phyloP scores from a whole-genome alignment of 768 basidiomycete species.

The Pleurotus citrinopileatus region DNA sequence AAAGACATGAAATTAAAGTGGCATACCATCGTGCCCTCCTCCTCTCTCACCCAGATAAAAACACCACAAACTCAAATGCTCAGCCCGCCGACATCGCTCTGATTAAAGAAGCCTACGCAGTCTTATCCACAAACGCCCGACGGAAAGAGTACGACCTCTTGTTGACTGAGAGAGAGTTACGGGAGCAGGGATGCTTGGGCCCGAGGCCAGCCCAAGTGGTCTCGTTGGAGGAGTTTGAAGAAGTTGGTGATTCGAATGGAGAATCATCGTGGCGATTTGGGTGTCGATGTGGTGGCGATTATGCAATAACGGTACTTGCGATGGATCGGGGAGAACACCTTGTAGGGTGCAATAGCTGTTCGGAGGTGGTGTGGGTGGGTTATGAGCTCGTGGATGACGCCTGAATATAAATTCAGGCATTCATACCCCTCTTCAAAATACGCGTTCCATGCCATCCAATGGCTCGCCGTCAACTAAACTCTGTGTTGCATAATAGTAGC shows the following conservation, averaged over 20 bases:
- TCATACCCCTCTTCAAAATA: constrained; percentile 20
- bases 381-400: constrained; percentile 54
- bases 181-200: constrained; percentile 15
- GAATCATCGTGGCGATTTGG: constrained; percentile 48
- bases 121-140: constrained; percentile 47
- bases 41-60: constrained; percentile 55
- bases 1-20: constrained; percentile 54
- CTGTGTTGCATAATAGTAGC: constrained; percentile 24
- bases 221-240: constrained; percentile 72
- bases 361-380: constrained; percentile 84
- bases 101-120: constrained; percentile 66
- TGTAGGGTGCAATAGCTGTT: constrained; percentile 71
- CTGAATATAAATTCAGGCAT: no score
- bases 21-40: constrained; percentile 70
- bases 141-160: constrained; percentile 51
- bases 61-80: not conserved
- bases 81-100: constrained; percentile 45
- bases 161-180: not conserved
- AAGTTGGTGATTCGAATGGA: constrained; percentile 17
- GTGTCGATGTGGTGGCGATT: constrained; percentile 75
- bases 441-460: constrained; percentile 21
- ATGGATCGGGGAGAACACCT: constrained; percentile 75
- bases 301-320: constrained; percentile 51
- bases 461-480: constrained; percentile 21
- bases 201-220: constrained; percentile 76